phyloP scores from a whole-genome alignment of 805 yeast genomes.

The Candida berthetii region DNA sequence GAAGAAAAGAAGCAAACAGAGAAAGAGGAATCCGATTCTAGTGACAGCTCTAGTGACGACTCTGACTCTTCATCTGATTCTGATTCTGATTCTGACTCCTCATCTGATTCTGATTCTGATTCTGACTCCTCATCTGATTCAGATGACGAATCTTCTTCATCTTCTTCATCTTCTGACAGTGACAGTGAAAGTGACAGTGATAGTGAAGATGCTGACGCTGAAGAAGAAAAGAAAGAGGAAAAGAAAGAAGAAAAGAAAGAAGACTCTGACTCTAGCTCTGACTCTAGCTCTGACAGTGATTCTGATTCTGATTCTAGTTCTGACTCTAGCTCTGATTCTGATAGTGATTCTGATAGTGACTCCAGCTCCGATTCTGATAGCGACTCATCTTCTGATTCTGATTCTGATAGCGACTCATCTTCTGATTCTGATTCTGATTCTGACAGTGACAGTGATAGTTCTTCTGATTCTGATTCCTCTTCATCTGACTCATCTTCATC shows the following conservation, averaged over 20 bases:
- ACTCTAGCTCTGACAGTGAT: slow-evolving; percentile 10
- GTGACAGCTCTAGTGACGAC: too few relatives aligned
- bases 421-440: slow-evolving; percentile 1
- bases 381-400: slow-evolving; percentile 5
- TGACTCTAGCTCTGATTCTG: slow-evolving; percentile 3
- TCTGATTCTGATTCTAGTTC: slow-evolving; percentile 3
- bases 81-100: slow-evolving; percentile 47
- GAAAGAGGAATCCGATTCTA: background rate
- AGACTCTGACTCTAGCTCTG: slow-evolving; percentile 2
- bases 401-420: slow-evolving; percentile 1
- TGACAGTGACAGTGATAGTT: slow-evolving; percentile 5
- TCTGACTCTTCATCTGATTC: slow-evolving; percentile 14
- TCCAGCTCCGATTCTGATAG: slow-evolving; percentile 6
- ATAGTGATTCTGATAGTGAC: slow-evolving; percentile 4
- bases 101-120: slow-evolving; percentile 26
- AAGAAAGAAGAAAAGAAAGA: background rate
- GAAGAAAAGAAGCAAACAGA: background rate
- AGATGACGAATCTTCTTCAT: slow-evolving; percentile 1
- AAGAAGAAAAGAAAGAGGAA: slow-evolving; percentile 1
- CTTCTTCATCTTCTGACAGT: slow-evolving; percentile 4
- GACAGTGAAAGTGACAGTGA: background rate
- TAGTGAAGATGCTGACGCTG: background rate
- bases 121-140: slow-evolving; percentile 10
- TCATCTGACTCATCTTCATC: slow-evolving; percentile 3
- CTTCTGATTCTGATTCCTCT: slow-evolving; percentile 4